Conservation (phyloP, 805 yeast genomes). For the Novakomyces olei region DNA sequence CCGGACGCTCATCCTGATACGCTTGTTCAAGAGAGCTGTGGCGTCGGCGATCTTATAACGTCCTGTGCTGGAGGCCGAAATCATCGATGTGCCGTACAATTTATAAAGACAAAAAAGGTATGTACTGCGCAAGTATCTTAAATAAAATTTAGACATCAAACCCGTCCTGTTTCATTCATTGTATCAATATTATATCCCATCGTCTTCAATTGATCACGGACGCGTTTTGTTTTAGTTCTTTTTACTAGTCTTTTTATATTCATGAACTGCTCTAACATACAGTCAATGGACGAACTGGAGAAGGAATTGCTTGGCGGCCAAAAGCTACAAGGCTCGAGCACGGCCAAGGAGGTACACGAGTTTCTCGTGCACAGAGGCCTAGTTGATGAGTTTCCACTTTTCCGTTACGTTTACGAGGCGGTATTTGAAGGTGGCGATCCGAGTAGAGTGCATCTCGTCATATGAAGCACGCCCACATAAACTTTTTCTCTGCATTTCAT, state of each 20-base stretch:
- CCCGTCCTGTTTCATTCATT: no score
- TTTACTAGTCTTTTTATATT: no score
- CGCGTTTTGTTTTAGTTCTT: no score
- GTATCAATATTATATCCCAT: no score
- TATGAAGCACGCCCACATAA: no score
- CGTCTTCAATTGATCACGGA: no score
- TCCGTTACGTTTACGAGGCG: slow-evolving; percentile 61
- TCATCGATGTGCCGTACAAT: slow-evolving; percentile 36
- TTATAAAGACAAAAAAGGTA: slow-evolving; percentile 38
- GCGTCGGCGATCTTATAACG: slow-evolving; percentile 94
- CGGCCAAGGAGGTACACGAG: slow-evolving; percentile 78
- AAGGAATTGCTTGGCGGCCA: slow-evolving; percentile 77
- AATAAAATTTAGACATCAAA: no score
- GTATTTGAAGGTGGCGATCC: slow-evolving; percentile 55
- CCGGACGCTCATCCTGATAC: slow-evolving; percentile 47
- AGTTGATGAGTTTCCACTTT: slow-evolving; percentile 56
- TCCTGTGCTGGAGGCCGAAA: slow-evolving; percentile 97
- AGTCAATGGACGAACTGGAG: slow-evolving; percentile 62
- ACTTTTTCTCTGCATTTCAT: no score
- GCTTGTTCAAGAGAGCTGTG: slow-evolving; percentile 83
- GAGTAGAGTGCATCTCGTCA: no score
- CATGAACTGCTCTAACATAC: no score
- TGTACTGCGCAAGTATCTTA: no score
- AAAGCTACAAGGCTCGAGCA: slow-evolving; percentile 86
- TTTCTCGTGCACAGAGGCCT: slow-evolving; percentile 34